Evolutionary conservation across 441 rosid species (phyloP).

Genomic region (Gossypium davidsonii): DNA sequence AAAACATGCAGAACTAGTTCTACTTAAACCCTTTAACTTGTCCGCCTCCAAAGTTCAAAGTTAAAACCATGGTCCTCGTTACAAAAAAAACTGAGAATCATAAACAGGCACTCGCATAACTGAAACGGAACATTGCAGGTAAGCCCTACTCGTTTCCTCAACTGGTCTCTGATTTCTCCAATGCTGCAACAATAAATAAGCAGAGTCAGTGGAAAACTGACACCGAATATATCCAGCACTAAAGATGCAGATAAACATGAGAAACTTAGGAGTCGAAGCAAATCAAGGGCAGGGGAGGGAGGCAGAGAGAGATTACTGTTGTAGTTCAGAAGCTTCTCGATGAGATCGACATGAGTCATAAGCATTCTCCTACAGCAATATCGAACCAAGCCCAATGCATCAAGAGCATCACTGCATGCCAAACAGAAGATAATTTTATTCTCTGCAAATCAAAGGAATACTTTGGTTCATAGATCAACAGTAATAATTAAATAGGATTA

Average conservation of each 20-base stretch:
- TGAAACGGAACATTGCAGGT: background rate
- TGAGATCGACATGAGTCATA: conserved; percentile 94
- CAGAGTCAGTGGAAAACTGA: background rate
- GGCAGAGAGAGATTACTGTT: conserved; percentile 47
- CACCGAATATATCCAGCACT: background rate
- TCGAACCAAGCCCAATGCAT: conserved; percentile 71
- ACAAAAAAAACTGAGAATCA: background rate
- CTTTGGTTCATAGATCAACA: background rate
- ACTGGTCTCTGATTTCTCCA: conserved; percentile 67
- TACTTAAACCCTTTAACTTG: background rate
- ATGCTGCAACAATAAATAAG: conserved; percentile 42
- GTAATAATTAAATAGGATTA: background rate
- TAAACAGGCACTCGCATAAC: background rate
- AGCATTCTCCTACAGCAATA: conserved; percentile 96
- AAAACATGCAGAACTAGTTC: background rate
- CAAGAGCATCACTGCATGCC: conserved; percentile 76
- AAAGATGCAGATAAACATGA: background rate
- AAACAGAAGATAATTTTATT: conserved; percentile 5
- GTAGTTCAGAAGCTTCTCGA: conserved; percentile 91
- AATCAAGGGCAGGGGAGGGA: background rate
- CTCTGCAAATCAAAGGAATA: background rate
- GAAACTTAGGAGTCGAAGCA: too few relatives aligned
- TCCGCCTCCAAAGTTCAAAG: background rate
- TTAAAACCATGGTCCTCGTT: background rate
- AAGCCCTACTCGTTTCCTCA: conserved; percentile 24